Evolutionary conservation across 2,329 filamentous ascomycete species (phyloP).

Genomic region (Neonectria neomacrospora): DNA sequence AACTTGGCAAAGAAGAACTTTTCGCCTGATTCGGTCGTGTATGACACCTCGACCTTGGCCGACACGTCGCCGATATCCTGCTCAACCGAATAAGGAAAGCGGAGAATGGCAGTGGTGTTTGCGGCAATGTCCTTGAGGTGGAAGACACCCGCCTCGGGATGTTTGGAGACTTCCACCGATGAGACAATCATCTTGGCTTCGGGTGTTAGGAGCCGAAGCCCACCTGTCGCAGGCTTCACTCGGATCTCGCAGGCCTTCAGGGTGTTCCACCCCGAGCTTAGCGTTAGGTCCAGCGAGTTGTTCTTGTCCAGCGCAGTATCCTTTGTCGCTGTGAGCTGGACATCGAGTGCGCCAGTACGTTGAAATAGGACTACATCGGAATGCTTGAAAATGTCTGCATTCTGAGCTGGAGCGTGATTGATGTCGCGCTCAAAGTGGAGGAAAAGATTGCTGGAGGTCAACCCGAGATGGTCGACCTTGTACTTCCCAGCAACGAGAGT

Average conservation of each 20-base stretch:
- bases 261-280: slow-evolving; percentile 80
- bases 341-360: slow-evolving; percentile 73
- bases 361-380: slow-evolving; percentile 80
- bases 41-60: slow-evolving; percentile 80
- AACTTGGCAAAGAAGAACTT: slow-evolving; percentile 50
- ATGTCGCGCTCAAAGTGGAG: slow-evolving; percentile 73
- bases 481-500: slow-evolving; percentile 78
- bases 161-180: slow-evolving; percentile 57
- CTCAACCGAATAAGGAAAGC: slow-evolving; percentile 86
- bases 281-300: slow-evolving; percentile 78
- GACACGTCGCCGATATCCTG: slow-evolving; percentile 77
- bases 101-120: slow-evolving; percentile 65
- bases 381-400: slow-evolving; percentile 64
- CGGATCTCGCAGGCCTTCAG: slow-evolving; percentile 69
- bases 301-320: slow-evolving; percentile 83
- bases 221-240: slow-evolving; percentile 72
- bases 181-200: slow-evolving; percentile 64
- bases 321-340: slow-evolving; percentile 73
- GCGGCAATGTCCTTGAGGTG: slow-evolving; percentile 59
- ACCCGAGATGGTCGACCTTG: slow-evolving; percentile 75
- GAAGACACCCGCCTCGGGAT: slow-evolving; percentile 65
- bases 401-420: slow-evolving; percentile 58
- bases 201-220: slow-evolving; percentile 70
- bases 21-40: slow-evolving; percentile 72
- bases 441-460: slow-evolving; percentile 71